phyloP scores from a whole-genome alignment of 306 rosid species.

The Malus sieversii region DNA sequence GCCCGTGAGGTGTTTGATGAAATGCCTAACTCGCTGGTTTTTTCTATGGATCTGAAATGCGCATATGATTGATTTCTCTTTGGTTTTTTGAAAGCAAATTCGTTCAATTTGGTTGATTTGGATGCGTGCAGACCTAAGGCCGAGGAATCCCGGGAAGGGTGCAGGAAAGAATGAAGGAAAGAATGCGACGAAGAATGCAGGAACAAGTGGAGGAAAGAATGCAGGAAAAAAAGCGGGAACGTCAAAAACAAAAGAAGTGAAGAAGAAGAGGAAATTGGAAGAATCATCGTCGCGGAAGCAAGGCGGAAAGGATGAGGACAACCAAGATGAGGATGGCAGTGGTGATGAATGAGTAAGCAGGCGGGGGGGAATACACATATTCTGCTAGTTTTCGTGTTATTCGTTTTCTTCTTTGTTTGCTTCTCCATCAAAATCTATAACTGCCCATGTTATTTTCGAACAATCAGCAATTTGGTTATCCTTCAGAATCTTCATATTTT shows the following conservation, averaged over 20 bases:
- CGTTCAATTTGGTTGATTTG: neutral
- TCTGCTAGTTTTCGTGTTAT: neutral
- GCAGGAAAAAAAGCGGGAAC: conserved; percentile 59
- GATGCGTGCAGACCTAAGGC: neutral
- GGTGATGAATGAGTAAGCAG: neutral
- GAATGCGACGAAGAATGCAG: neutral
- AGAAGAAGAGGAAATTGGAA: neutral
- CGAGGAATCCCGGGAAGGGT: conserved; percentile 5
- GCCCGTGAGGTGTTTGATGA: neutral
- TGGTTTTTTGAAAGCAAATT: neutral
- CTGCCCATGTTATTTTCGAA: neutral
- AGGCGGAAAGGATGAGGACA: neutral
- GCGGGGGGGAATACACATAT: neutral
- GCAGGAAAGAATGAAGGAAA: neutral
- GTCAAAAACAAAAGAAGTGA: conserved; percentile 4
- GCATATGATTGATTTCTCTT: neutral
- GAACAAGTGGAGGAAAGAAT: conserved; percentile 22
- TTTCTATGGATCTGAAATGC: neutral
- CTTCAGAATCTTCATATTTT: neutral
- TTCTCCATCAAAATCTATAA: neutral
- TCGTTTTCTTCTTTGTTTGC: neutral
- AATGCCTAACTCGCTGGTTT: neutral
- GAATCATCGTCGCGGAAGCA: neutral
- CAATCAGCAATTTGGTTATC: neutral
- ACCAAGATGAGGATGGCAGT: neutral